These are phyloP conservation scores for Yamadazyma dendronema DNA, from an alignment of 1,139 yeast species.

Conservation along the genomic window DNA sequence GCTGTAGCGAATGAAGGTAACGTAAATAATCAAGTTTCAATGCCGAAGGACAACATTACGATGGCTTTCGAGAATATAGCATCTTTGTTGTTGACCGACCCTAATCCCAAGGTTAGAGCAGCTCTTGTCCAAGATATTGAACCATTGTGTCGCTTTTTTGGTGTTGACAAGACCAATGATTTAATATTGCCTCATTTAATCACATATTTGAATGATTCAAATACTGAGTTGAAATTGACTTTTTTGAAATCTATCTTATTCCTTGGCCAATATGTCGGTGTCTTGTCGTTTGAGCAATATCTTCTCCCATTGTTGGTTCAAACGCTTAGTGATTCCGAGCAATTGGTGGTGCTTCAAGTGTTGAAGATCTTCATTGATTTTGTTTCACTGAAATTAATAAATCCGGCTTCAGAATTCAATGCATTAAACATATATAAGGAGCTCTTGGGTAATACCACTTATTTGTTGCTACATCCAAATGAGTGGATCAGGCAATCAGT, in stretches of 20 bases:
- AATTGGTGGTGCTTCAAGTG: conserved; percentile 75
- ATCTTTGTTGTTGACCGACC: conserved; percentile 66
- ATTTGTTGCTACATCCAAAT: conserved; percentile 73
- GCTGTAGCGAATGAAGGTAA: conserved; percentile 5
- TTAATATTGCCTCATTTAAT: conserved; percentile 85
- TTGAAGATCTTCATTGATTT: conserved; percentile 55
- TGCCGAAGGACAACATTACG: conserved; percentile 31
- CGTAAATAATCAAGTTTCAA: conserved; percentile 9
- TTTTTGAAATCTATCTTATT: conserved; percentile 77
- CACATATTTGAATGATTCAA: conserved; percentile 83
- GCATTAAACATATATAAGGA: conserved; percentile 42
- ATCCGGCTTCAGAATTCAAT: conserved; percentile 39
- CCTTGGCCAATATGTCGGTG: conserved; percentile 78
- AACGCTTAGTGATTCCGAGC: conserved; percentile 80
- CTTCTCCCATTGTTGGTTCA: conserved; percentile 81
- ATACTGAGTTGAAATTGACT: conserved; percentile 62
- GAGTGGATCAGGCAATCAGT: conserved; percentile 79
- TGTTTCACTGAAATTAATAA: conserved; percentile 32
- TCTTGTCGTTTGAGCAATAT: conserved; percentile 80
- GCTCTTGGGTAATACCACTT: conserved; percentile 28
- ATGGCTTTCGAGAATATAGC: conserved; percentile 63
- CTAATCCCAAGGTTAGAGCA: conserved; percentile 62
- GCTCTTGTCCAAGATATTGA: conserved; percentile 67
- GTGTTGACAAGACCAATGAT: conserved; percentile 85
- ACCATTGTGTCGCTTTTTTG: conserved; percentile 79